Conservation (phyloP, 2,329 filamentous ascomycete species). For the Exophiala xenobiotica region DNA sequence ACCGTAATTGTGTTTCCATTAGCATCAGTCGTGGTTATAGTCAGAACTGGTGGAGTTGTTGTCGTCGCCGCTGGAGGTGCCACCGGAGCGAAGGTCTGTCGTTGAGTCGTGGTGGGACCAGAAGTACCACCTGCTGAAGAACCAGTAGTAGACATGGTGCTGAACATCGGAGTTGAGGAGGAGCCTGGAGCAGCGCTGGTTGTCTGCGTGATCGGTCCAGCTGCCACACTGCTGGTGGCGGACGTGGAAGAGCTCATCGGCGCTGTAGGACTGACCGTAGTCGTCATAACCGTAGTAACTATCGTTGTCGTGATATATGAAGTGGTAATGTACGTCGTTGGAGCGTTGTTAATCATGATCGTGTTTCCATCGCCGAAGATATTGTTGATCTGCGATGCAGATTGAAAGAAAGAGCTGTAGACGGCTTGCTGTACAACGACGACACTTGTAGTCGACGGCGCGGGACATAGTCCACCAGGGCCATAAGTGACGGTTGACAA, state of each 20-base stretch:
- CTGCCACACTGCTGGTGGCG: conserved; percentile 6
- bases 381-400: conserved; percentile 26
- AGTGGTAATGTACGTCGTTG: conserved; percentile 24
- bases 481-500: conserved; percentile 20
- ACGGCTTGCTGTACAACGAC: conserved; percentile 22
- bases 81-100: conserved; percentile 15
- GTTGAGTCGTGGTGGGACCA: conserved; percentile 6
- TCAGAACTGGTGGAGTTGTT: conserved; percentile 10
- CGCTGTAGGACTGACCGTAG: conserved; percentile 2
- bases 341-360: conserved; percentile 26
- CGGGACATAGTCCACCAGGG: conserved; percentile 19
- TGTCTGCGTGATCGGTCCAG: conserved; percentile 7
- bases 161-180: neutral
- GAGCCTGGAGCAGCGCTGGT: conserved; percentile 4
- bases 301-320: conserved; percentile 28
- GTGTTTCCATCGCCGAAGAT: conserved; percentile 25
- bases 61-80: conserved; percentile 11
- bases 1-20: conserved; percentile 18
- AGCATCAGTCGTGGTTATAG: conserved; percentile 13
- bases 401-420: conserved; percentile 28
- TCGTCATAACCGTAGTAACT: conserved; percentile 12
- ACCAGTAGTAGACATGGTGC: neutral
- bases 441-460: conserved; percentile 19
- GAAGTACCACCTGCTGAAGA: neutral
- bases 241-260: conserved; percentile 2